Conservation (phyloP, 2,329 filamentous ascomycete species). For the Fusarium graminum region DNA sequence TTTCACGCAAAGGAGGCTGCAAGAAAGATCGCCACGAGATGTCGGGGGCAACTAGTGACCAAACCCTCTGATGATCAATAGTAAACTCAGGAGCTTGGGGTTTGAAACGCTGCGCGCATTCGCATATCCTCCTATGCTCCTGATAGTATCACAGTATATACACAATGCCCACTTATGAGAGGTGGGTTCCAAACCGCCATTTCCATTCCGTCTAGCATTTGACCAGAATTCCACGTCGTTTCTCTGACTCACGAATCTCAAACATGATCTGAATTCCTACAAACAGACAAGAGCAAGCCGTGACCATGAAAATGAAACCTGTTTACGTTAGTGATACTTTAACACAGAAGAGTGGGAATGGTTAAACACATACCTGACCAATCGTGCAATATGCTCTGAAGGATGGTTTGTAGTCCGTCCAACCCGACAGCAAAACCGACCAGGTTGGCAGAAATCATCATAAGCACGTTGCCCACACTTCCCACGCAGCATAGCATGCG, state of each 20-base stretch:
- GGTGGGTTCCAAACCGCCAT: not conserved
- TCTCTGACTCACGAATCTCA: constrained; percentile 88
- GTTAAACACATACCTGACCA: constrained; percentile 70
- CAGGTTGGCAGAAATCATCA: constrained; percentile 96
- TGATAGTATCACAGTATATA: constrained; percentile 36
- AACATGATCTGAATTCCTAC: constrained; percentile 95
- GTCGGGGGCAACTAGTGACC: not conserved
- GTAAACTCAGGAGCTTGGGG: not conserved
- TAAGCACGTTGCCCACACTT: constrained; percentile 84
- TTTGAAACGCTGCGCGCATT: not conserved
- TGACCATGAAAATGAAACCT: constrained; percentile 79
- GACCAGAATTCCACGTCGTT: constrained; percentile 82
- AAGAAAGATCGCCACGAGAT: not conserved
- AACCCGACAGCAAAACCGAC: constrained; percentile 94
- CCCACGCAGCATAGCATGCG: constrained; percentile 84
- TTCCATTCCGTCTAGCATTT: constrained; percentile 72
- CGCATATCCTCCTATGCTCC: constrained; percentile 1
- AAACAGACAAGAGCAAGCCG: constrained; percentile 81
- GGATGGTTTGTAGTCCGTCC: constrained; percentile 84
- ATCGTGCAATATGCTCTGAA: constrained; percentile 80
- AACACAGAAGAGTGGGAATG: not conserved
- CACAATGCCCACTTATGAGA: constrained; percentile 17
- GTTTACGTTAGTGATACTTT: constrained; percentile 42
- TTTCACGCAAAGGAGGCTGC: not conserved
- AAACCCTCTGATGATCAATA: not conserved